Conservation (phyloP, 1,284 basidiomycete species). For the Papiliotrema fonsecae region DNA sequence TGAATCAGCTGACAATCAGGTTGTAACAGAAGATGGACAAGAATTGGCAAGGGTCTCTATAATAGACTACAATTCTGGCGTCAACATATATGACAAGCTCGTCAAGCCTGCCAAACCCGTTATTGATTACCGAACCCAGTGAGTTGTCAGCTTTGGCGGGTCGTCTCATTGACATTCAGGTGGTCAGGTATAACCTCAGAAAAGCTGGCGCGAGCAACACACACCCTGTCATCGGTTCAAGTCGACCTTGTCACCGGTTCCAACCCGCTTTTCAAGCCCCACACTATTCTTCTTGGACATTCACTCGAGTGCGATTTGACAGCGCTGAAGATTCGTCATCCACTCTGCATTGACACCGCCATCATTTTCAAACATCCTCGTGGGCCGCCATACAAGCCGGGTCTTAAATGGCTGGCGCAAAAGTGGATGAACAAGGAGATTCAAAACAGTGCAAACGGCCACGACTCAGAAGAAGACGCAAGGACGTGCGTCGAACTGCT, state of each 20-base stretch:
- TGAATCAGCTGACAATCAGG: slow-evolving; percentile 7
- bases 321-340: slow-evolving; percentile 75
- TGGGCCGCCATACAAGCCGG: slow-evolving; percentile 82
- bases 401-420: slow-evolving; percentile 83
- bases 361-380: slow-evolving; percentile 82
- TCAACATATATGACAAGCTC: slow-evolving; percentile 74
- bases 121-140: slow-evolving; percentile 81
- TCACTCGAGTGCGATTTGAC: slow-evolving; percentile 86
- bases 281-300: slow-evolving; percentile 85
- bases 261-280: slow-evolving; percentile 53
- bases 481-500: slow-evolving; percentile 76
- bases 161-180: slow-evolving; percentile 47
- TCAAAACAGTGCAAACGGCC: slow-evolving; percentile 68
- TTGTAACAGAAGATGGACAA: slow-evolving; percentile 70
- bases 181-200: slow-evolving; percentile 86
- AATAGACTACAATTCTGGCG: slow-evolving; percentile 66
- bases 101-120: slow-evolving; percentile 79
- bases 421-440: slow-evolving; percentile 85
- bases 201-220: slow-evolving; percentile 62
- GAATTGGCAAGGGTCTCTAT: slow-evolving; percentile 78
- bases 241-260: slow-evolving; percentile 56
- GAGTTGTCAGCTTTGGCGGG: slow-evolving; percentile 14
- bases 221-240: slow-evolving; percentile 72
- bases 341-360: slow-evolving; percentile 82
- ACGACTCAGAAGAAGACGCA: slow-evolving; percentile 89